Evolutionary conservation across 345 rosid species (phyloP).

Genomic region (Conringia planisiliqua): DNA sequence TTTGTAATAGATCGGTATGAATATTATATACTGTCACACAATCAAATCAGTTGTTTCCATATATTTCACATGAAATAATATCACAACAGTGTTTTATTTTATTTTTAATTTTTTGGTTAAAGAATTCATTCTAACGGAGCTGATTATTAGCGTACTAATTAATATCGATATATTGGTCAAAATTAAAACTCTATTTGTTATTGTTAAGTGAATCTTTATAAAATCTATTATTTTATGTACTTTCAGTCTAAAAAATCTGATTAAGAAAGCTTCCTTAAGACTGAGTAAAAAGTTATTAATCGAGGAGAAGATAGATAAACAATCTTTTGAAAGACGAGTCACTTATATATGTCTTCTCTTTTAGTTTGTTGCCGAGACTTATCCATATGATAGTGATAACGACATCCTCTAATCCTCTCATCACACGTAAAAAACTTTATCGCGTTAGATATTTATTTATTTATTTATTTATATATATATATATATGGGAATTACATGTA

Average conservation of each 20-base stretch:
- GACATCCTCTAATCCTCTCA: constrained; percentile 18
- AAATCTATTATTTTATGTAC: neutral
- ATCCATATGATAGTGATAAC: constrained; percentile 28
- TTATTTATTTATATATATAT: no score
- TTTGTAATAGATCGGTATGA: no score
- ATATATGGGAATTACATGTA: neutral
- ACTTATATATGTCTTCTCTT: constrained; percentile 17
- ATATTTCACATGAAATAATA: no score
- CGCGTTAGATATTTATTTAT: no score
- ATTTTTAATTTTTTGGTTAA: neutral
- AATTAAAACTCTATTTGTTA: neutral
- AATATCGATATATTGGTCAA: neutral
- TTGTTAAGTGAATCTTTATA: neutral
- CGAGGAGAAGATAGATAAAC: neutral
- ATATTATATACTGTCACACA: no score
- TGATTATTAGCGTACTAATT: neutral
- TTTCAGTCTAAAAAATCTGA: neutral
- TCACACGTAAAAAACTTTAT: constrained; percentile 18
- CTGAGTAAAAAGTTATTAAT: neutral
- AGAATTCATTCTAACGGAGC: neutral
- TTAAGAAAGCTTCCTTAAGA: neutral
- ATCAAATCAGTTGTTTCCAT: no score
- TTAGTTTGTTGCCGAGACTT: constrained; percentile 24
- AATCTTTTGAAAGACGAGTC: constrained; percentile 17
- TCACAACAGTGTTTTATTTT: no score